Conservation (phyloP, 2,329 filamentous ascomycete species). For the Verticillium nubilum region DNA sequence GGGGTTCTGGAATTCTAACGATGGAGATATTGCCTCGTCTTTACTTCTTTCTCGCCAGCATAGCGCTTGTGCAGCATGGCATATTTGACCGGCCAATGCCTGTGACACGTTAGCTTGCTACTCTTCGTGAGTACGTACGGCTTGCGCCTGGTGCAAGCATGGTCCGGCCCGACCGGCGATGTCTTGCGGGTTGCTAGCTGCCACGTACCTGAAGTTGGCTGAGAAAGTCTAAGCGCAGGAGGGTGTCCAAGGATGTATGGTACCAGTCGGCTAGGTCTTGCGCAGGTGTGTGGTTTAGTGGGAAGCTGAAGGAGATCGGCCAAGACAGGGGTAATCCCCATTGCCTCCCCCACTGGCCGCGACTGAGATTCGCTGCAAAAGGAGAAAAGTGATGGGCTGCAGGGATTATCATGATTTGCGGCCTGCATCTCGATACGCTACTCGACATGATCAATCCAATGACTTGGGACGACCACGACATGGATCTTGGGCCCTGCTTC, state of each 20-base stretch:
- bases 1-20: no score
- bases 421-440: not conserved
- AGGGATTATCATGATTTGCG: slow-evolving; percentile 1
- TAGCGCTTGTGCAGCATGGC: not conserved
- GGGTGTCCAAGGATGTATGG: not conserved
- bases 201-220: not conserved
- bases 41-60: not conserved
- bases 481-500: not conserved
- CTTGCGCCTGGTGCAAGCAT: not conserved
- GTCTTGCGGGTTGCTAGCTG: not conserved
- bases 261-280: not conserved
- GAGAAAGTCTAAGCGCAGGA: not conserved
- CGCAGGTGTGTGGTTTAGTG: not conserved
- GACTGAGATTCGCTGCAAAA: no score
- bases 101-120: not conserved
- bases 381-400: not conserved
- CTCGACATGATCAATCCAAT: not conserved
- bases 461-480: not conserved
- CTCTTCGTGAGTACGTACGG: not conserved
- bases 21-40: not conserved
- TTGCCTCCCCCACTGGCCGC: not conserved
- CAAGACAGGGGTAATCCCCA: not conserved
- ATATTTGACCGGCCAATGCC: not conserved
- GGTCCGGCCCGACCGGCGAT: not conserved
- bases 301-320: not conserved